Percentiles rank a stretch among this genome's conserved stretches.
Evolutionary conservation across 768 basidiomycete species (phyloP).

Genomic region (Amanita phalloides): DNA sequence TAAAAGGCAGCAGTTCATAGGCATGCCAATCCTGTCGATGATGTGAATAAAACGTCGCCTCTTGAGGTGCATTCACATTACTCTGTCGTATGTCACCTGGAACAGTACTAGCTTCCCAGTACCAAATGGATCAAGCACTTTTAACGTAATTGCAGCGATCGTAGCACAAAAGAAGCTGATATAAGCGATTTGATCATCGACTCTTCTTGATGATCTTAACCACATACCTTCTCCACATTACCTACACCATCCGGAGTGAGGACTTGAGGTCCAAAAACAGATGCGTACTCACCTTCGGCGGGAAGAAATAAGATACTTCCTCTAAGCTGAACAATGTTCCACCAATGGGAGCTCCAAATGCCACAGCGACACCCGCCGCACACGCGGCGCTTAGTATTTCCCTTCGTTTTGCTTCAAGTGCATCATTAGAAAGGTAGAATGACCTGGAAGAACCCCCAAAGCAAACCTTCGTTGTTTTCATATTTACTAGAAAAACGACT

Average conservation of each 20-base stretch:
- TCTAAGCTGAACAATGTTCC: conserved; percentile 89
- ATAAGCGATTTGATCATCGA: conserved; percentile 15
- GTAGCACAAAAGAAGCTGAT: conserved; percentile 94
- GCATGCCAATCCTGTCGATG: conserved; percentile 77
- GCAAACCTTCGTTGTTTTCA: conserved; percentile 85
- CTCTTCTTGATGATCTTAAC: conserved; percentile 7
- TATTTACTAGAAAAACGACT: conserved; percentile 83
- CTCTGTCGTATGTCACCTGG: conserved; percentile 84
- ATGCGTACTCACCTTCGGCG: conserved; percentile 56
- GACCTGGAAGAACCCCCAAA: not conserved
- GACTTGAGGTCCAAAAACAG: not conserved
- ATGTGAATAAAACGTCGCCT: not conserved
- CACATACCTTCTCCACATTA: conserved; percentile 86
- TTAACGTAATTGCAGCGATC: conserved; percentile 90
- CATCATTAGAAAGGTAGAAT: not conserved
- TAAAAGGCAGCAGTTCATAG: conserved; percentile 77
- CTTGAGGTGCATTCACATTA: conserved; percentile 14
- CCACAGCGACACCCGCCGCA: conserved; percentile 95
- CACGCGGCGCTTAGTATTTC: conserved; percentile 94
- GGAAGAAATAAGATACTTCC: conserved; percentile 95
- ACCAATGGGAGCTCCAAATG: conserved; percentile 94
- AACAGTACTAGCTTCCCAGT: conserved; percentile 91
- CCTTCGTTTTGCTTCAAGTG: conserved; percentile 65
- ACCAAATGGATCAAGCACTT: conserved; percentile 90
- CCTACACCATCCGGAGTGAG: conserved; percentile 24